Evolutionary conservation across 352 stramenopile species (phyloP).

Genomic region (Pythium volutum): DNA sequence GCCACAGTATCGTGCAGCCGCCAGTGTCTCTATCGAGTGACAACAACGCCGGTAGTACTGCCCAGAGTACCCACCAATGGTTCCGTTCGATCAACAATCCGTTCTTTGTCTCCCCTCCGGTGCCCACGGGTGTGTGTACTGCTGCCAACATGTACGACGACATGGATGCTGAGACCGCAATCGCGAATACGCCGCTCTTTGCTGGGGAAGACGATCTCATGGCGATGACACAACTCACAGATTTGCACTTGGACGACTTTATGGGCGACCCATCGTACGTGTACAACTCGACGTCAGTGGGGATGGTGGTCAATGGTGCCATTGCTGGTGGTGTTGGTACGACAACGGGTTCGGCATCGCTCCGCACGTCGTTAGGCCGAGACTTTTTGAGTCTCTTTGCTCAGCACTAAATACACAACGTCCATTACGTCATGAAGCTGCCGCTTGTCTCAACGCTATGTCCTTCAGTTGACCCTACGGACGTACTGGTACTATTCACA

Average conservation of each 20-base stretch:
- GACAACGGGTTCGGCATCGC: slow-evolving; percentile 23
- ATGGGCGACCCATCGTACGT: slow-evolving; percentile 31
- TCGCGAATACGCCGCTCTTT: slow-evolving; percentile 65
- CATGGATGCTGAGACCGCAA: slow-evolving; percentile 69
- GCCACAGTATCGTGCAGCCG: slow-evolving; percentile 4
- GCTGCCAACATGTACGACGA: slow-evolving; percentile 21
- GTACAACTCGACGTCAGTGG: slow-evolving; percentile 3
- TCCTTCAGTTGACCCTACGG: not conserved
- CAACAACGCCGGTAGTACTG: not conserved
- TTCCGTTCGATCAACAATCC: slow-evolving; percentile 52
- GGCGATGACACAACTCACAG: slow-evolving; percentile 50
- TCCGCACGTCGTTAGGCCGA: slow-evolving; percentile 69
- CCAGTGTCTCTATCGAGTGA: slow-evolving; percentile 12
- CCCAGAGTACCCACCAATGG: slow-evolving; percentile 36
- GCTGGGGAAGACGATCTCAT: slow-evolving; percentile 47
- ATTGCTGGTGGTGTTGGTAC: not conserved
- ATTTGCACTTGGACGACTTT: slow-evolving; percentile 71
- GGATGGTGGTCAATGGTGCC: not conserved
- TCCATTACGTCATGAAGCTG: not conserved
- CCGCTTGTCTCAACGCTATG: not conserved
- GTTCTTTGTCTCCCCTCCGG: slow-evolving; percentile 35
- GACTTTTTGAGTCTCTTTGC: slow-evolving; percentile 83
- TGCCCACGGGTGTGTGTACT: not conserved
- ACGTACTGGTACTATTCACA: not conserved
- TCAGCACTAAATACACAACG: slow-evolving; percentile 39